Base-by-base conservation (phyloP, 2,329 filamentous ascomycete genomes). In the Venturia asperata region DNA sequence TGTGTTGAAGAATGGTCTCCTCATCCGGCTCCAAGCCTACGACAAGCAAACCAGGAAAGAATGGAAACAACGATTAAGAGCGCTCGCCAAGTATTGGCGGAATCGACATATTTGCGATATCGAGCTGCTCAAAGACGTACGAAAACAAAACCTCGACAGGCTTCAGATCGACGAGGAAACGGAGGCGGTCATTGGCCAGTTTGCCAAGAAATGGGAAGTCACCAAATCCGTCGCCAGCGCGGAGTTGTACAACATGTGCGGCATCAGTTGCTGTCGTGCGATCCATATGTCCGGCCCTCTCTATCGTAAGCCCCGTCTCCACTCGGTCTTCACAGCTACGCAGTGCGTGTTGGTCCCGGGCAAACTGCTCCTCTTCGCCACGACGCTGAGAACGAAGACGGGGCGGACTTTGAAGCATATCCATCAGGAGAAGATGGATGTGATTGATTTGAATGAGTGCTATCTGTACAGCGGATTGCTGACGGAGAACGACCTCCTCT, bases 181-280 rank as follows among this genome's bases (percentile, higher is more conserved):
- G 68, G 86, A 89, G 73, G 85, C 86, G 0, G 75, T 82, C 55
- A 74, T 88, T n/a, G 86, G 86, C 11, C 85, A 87, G 70, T 88
- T 85, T 70, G 85, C 85, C 0, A 78, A 80, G 68, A 88, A 88
- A 70, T 89, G 86, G 86, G 86, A 89, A 72, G 85, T 88, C 27
- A 83, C 79, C 19, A 81, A 85, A 68, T 83, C 85, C 1, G 82
- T 82, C 68, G 84, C 86, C n/a, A 86, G 82, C 0, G 82, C 86
- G 1, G 76, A 83, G 47, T 74, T 88, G n/a, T 88, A 87, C 76
- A 86, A 89, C 72, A 81, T 88, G 76, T 89, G 86, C 72, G 81
- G 83, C n/a, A 81, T 88, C 27, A 80, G 83, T 13, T 80, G 79
- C 45, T 89, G 86, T 71, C 83, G 86, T 52, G 78, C 83, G 21